Conservation (phyloP, 1,139 yeast genomes). For the Arxiozyma telluris region DNA sequence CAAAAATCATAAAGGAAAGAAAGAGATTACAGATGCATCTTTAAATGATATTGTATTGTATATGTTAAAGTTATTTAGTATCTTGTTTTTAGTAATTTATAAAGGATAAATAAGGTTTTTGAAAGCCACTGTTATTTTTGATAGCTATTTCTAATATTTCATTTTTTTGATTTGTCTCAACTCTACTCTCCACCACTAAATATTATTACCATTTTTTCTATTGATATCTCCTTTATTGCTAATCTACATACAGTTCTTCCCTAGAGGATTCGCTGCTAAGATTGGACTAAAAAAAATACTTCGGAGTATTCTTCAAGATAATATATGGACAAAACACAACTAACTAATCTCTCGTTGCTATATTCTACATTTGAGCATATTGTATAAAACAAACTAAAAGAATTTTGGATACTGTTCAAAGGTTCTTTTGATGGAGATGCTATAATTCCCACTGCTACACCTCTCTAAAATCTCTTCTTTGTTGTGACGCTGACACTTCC, state of each 20-base stretch:
- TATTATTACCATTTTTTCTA: too few species aligned
- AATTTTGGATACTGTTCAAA: not conserved
- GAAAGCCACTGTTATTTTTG: not conserved
- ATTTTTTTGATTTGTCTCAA: too few species aligned
- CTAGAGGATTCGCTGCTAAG: not conserved
- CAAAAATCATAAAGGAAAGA: not conserved
- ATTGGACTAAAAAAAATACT: not conserved
- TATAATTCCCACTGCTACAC: too few species aligned
- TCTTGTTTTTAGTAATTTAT: too few species aligned
- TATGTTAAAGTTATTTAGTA: too few species aligned
- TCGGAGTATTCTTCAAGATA: not conserved
- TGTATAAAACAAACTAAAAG: too few species aligned
- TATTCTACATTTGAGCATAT: too few species aligned
- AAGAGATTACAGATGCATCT: too few species aligned
- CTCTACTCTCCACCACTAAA: not conserved
- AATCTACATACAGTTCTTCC: not conserved
- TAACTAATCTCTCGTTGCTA: too few species aligned
- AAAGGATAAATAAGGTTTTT: not conserved
- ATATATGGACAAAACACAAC: not conserved
- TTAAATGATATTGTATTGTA: too few species aligned
- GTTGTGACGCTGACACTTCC: not conserved
- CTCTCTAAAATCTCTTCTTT: not conserved
- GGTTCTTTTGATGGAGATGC: not conserved
- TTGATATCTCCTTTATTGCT: not conserved
- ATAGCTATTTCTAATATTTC: too few species aligned